Evolutionary conservation across 805 yeast genomes (phyloP), one percentile per base, ranked within the genome.

Genomic region (Ogataea thermomethanolica): DNA sequence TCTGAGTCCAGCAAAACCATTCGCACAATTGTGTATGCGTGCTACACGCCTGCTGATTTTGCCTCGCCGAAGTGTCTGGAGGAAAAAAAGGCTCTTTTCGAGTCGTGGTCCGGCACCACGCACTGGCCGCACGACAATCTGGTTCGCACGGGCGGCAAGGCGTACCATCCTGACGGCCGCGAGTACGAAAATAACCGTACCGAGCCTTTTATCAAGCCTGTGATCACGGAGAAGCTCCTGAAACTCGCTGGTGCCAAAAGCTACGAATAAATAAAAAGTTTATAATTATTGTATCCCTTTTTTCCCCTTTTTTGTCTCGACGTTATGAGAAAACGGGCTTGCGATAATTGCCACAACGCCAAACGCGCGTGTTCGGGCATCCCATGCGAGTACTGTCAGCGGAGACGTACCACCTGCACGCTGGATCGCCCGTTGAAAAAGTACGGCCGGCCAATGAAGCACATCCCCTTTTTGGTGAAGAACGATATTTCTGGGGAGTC

Each of bases 121-220:
- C 66, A 62, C 37, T 61, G 61, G 65, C 63, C 62, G 21, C 68
- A 56, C 44, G 59, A 51, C 41, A 55, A 54, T 39, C 47, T 61
- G 12, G 46, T 35, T 8, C 36, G 54, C 21, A 46, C 54, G 15
- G 28, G 29, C 3, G 57, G 59, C 35, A 58, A 62, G 25, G 47
- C 44, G 14, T 53, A 54, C 29, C 42, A 50, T 15, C 44, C 46
- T 11, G 43, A 39, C 20, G 43, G 38, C 12, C 28, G 32, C 11
- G 41, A 38, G 27, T 38, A 23, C 23, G 43, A 30, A 9, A 33
- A 33, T 11, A 33, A 33, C 26, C 29, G 43, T 7, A 14, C 15
- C 9, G 50, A 52, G 32, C 67, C 67, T 13, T 20, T 35, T 12
- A 46, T 41, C 7, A 31, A 35, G 21, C 66, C 67, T 8, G 54